These are phyloP conservation scores for Penicillium taxi DNA, from an alignment of 495 filamentous ascomycete species.

Conservation along the genomic window DNA sequence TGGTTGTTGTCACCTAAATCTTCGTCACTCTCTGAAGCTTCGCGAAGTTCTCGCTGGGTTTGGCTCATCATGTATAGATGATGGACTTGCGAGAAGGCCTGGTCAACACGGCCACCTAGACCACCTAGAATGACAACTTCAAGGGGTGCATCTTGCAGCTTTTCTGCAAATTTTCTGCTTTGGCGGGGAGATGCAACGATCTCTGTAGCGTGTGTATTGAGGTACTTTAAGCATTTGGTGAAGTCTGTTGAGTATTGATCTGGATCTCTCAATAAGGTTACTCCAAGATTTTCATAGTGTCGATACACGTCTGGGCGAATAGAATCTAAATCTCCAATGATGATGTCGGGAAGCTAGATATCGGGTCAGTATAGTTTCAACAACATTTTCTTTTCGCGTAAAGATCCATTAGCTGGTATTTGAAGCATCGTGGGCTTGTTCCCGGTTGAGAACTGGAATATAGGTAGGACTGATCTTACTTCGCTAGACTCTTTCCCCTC, in stretches of 20 bases:
- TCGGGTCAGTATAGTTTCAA: neutral
- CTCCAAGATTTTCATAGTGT: slow-evolving; percentile 51
- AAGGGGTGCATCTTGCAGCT: slow-evolving; percentile 12
- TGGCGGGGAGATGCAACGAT: slow-evolving; percentile 19
- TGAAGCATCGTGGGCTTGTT: too few relatives aligned
- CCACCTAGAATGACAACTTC: slow-evolving; percentile 70
- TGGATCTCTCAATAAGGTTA: slow-evolving; percentile 52
- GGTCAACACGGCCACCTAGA: slow-evolving; percentile 83
- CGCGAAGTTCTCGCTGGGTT: slow-evolving; percentile 12
- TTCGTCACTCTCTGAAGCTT: slow-evolving; percentile 2
- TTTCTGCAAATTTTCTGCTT: neutral
- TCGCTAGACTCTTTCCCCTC: slow-evolving; percentile 24
- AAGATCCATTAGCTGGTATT: neutral
- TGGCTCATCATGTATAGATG: slow-evolving; percentile 51
- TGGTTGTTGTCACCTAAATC: neutral
- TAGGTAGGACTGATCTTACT: slow-evolving; percentile 24
- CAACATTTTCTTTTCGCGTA: neutral
- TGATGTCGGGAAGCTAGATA: slow-evolving; percentile 49
- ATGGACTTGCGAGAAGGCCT: slow-evolving; percentile 80
- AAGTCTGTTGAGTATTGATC: slow-evolving; percentile 87
- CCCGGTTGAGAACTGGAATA: too few relatives aligned
- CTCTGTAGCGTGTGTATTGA: slow-evolving; percentile 31
- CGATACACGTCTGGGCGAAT: slow-evolving; percentile 46
- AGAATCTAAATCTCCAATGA: slow-evolving; percentile 89
- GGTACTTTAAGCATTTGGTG: slow-evolving; percentile 62